phyloP scores from a whole-genome alignment of 2,329 filamentous ascomycete species.

The Apiospora koreana region DNA sequence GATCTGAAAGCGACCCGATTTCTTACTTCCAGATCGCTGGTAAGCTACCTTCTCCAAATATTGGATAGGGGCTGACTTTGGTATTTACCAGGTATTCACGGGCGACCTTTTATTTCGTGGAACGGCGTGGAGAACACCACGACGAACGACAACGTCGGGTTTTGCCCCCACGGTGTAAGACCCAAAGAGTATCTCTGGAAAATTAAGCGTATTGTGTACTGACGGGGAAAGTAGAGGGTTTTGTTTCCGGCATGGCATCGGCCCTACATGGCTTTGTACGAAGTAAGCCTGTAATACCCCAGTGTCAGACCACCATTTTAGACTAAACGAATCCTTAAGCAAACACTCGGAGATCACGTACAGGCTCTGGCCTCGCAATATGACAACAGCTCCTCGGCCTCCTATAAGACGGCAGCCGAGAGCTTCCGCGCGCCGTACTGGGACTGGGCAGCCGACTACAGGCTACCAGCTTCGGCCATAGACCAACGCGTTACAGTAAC shows the following conservation, averaged over 20 bases:
- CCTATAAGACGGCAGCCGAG: conserved; percentile 47
- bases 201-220: not conserved
- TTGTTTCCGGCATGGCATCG: conserved; percentile 58
- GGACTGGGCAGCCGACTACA: conserved; percentile 51
- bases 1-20: conserved; percentile 39
- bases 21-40: conserved; percentile 55
- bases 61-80: not conserved
- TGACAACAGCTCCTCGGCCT: conserved; percentile 30
- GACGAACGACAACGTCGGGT: conserved; percentile 41
- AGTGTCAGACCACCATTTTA: not conserved
- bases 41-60: conserved; percentile 23
- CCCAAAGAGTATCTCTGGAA: not conserved
- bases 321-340: conserved; percentile 35
- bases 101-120: conserved; percentile 43
- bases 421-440: conserved; percentile 52
- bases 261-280: conserved; percentile 54
- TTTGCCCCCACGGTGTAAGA: conserved; percentile 17
- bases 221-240: conserved; percentile 40
- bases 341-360: conserved; percentile 50
- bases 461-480: conserved; percentile 44
- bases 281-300: conserved; percentile 39
- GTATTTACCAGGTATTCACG: conserved; percentile 26
- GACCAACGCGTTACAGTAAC: conserved; percentile 19
- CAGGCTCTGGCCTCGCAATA: conserved; percentile 48
- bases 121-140: conserved; percentile 35